Percentiles rank a stretch among this genome's conserved stretches.
These are phyloP conservation scores for Aquanectria penicillioides DNA, from an alignment of 2,329 filamentous ascomycete species.

Conservation along the genomic window DNA sequence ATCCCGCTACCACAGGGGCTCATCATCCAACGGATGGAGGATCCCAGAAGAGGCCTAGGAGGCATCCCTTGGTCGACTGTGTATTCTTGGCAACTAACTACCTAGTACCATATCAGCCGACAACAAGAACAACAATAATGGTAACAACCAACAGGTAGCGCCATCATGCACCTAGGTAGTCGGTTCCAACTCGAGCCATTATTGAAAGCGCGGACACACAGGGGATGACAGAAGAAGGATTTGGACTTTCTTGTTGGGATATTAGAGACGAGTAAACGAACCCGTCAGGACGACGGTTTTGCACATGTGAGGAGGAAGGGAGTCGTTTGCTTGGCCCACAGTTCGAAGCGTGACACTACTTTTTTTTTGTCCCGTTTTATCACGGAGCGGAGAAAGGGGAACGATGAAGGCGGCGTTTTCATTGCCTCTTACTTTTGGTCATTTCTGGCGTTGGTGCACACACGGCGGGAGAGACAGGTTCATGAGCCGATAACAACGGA, in stretches of 20 bases:
- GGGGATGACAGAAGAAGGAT: not conserved
- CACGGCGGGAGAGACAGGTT: constrained; percentile 8
- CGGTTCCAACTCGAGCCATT: not conserved
- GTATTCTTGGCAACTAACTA: constrained; percentile 18
- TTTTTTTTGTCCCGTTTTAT: constrained; percentile 1
- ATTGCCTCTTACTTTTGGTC: constrained; percentile 6
- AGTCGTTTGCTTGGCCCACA: not conserved
- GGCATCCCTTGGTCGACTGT: not conserved
- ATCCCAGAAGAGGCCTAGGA: constrained; percentile 28
- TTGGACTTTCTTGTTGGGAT: constrained; percentile 12
- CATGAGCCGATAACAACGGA: constrained; percentile 15
- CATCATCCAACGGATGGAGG: constrained; percentile 35
- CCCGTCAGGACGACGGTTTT: constrained; percentile 1
- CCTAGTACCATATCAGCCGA: too few relatives aligned
- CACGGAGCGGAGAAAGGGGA: not conserved
- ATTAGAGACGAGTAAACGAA: constrained; percentile 14
- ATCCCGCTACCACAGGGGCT: constrained; percentile 29
- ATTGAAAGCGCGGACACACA: not conserved
- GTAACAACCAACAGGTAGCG: not conserved
- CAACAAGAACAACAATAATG: not conserved
- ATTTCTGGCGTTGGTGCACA: constrained; percentile 18
- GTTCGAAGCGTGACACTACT: too few relatives aligned
- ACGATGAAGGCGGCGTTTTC: too few relatives aligned
- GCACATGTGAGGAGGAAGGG: not conserved
- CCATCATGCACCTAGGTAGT: not conserved